phyloP scores from a whole-genome alignment of 306 rosid genomes.

The Vachellia pachyceras region DNA sequence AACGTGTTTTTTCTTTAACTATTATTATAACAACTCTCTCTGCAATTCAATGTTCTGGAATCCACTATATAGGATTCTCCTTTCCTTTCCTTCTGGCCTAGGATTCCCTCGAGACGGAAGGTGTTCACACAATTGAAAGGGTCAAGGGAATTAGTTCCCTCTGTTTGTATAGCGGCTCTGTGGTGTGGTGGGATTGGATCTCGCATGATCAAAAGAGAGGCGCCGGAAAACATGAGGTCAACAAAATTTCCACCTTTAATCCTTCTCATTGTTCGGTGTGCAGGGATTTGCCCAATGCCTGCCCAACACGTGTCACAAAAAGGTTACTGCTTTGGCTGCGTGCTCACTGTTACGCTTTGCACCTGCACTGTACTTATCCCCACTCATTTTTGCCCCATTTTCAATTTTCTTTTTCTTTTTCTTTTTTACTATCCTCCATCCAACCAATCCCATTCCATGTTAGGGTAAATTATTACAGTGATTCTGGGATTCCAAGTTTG shows the following conservation, averaged over 20 bases:
- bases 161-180: slow-evolving; percentile 23
- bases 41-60: no score
- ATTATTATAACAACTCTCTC: no score
- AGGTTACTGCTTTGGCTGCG: slow-evolving; percentile 37
- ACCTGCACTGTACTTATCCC: slow-evolving; percentile 38
- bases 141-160: background rate
- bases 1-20: no score
- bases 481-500: slow-evolving; percentile 3
- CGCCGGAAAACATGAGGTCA: slow-evolving; percentile 48
- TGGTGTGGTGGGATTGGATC: background rate
- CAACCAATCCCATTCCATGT: no score
- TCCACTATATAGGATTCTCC: background rate
- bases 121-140: slow-evolving; percentile 32
- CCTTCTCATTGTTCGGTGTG: no score
- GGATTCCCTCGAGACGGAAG: slow-evolving; percentile 37
- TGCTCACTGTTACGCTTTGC: slow-evolving; percentile 12
- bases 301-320: slow-evolving; percentile 32
- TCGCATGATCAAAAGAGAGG: slow-evolving; percentile 35
- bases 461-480: slow-evolving; percentile 30
- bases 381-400: background rate
- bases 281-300: slow-evolving; percentile 6
- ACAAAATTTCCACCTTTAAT: background rate
- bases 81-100: background rate
- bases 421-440: no score
- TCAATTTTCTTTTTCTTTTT: slow-evolving; percentile 23